Base-by-base conservation (phyloP, 2,329 filamentous ascomycete genomes). In the Trichoderma sp. region DNA sequence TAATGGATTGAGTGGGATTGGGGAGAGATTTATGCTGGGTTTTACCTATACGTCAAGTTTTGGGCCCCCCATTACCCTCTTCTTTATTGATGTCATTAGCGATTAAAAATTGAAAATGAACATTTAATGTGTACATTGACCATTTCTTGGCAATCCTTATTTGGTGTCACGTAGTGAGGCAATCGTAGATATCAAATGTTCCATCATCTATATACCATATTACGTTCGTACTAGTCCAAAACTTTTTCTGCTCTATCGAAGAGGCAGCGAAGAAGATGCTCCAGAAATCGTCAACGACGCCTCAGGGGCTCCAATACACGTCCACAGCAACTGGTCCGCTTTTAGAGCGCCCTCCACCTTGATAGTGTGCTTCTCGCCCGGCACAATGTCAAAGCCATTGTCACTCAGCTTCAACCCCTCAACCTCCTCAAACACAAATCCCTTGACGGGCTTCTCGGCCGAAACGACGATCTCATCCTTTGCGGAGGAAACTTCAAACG, bases 361-460 rank as follows among this genome's bases (percentile, higher is more conserved):
- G 30, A 80, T 70, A 0, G 70, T 68, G n/a, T 77, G 74, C 47
- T 74, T 72, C 61, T 78, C 78, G 0, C 86, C 86, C 0, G 88
- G 88, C 12, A 90, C 79, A 11, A 90, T 23, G 76, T 91, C 88
- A 20, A 91, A 84, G 1, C 86, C 84, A 73, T 90, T 90, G 74
- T 90, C 88, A 39, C 84, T 87, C 68, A 88, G 79, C 50, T 76
- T 79, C 23, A 86, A 77, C 0, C 78, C 82, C 9, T 82, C 81
- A 6, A 81, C 80, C 72, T 87, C 85, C 70, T 86, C 84, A 20
- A 90, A 80, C 1, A 86, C 85, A 23, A 90, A 83, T 0, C 87
- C 87, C 75, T 90, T 90, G 3, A 88, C 84, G 0, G 88, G 88
- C 30, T 83, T 80, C 50, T 83, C 70, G 39, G 83, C 75, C 76